phyloP scores from a whole-genome alignment of 2,329 filamentous ascomycete species.

The Aureobasidium sp. region DNA sequence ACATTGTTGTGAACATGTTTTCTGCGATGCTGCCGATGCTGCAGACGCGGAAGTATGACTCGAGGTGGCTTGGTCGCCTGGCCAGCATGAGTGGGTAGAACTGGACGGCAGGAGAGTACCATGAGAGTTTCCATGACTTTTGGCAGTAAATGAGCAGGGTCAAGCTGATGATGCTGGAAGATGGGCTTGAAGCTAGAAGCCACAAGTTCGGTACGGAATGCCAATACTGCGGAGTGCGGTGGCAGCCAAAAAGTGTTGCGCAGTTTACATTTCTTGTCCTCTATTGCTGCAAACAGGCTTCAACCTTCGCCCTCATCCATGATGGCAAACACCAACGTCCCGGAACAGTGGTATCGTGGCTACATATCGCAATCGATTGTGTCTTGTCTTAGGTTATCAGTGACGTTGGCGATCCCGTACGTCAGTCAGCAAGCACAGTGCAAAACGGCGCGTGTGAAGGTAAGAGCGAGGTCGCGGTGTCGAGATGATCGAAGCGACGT shows the following conservation, averaged over 20 bases:
- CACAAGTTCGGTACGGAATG: neutral
- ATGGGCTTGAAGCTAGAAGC: conserved; percentile 1
- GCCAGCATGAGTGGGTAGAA: neutral
- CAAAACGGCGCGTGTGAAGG: neutral
- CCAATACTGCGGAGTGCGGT: neutral
- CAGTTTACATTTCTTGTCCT: neutral
- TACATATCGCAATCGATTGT: conserved; percentile 11
- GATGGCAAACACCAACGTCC: conserved; percentile 2
- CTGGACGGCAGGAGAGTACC: neutral
- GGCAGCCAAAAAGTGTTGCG: neutral
- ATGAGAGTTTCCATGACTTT: neutral
- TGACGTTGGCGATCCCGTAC: conserved; percentile 10
- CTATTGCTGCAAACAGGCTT: neutral
- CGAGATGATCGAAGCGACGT: neutral
- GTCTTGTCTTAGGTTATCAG: conserved; percentile 7
- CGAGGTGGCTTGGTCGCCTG: neutral
- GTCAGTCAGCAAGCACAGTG: neutral
- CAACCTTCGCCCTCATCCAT: neutral
- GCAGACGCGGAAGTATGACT: neutral
- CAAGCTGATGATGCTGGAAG: neutral
- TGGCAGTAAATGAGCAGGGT: neutral
- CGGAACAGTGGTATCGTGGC: neutral
- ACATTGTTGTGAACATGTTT: neutral
- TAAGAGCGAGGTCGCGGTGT: neutral
- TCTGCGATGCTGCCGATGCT: neutral